Percentiles rank a stretch among this genome's conserved stretches.
Conservation (phyloP, 1,139 yeast genomes). For the Blastobotrys aristatus region DNA sequence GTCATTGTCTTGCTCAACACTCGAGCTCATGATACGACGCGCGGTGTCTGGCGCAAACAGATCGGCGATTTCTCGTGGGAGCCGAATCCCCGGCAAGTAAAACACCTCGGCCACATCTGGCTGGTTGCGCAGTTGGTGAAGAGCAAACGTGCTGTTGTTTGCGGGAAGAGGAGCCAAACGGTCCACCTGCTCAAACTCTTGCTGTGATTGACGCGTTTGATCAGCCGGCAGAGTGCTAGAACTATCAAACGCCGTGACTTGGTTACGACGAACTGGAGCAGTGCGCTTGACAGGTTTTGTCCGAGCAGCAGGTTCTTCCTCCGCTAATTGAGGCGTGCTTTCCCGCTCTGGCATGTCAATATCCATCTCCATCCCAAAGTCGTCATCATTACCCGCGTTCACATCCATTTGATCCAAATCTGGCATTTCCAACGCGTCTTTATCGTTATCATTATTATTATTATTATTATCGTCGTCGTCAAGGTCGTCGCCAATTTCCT, state of each 20-base stretch:
- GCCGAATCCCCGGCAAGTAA: constrained; percentile 1
- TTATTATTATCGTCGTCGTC: constrained; percentile 1
- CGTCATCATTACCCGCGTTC: constrained; percentile 5
- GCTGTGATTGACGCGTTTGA: constrained; percentile 8
- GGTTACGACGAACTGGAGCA: background rate
- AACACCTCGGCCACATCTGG: background rate
- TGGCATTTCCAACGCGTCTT: background rate
- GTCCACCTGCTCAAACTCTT: background rate
- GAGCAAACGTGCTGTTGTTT: constrained; percentile 5
- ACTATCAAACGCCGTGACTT: constrained; percentile 11
- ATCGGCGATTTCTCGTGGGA: background rate
- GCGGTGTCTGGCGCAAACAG: background rate
- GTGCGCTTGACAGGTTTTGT: background rate
- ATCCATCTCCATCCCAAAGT: constrained; percentile 1
- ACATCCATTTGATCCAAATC: constrained; percentile 15
- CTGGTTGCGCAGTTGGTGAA: constrained; percentile 6
- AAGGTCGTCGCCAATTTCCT: constrained; percentile 18
- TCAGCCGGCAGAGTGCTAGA: background rate
- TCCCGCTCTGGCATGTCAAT: background rate
- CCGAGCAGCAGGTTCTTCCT: background rate
- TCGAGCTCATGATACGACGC: background rate
- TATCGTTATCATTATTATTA: constrained; percentile 4
- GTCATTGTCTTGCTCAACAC: constrained; percentile 2
- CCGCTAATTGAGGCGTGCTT: background rate
- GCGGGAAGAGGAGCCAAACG: constrained; percentile 6